Conservation (phyloP, 78 protist species). For the Dictyostelium intermedium region DNA sequence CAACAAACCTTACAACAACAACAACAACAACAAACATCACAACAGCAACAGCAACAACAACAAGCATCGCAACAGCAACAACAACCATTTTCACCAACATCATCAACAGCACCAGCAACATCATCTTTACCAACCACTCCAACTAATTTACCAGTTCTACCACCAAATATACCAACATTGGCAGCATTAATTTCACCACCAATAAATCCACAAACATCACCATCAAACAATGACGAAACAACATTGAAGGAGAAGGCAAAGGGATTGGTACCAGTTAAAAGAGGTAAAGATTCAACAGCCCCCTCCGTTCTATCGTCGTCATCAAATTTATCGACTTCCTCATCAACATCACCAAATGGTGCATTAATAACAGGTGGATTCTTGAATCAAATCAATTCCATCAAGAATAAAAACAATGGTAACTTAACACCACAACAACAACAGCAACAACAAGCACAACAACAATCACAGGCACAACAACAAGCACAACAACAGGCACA, state of each 20-base stretch:
- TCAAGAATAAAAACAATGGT: background rate
- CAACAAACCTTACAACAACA: no score
- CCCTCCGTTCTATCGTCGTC: background rate
- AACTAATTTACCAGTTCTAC: background rate
- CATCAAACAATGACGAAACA: background rate
- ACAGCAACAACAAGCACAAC: background rate
- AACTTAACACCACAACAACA: background rate
- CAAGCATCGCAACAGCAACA: background rate
- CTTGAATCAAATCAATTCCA: background rate
- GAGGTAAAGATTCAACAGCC: background rate
- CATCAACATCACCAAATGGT: background rate
- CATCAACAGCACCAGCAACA: background rate
- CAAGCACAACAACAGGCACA: background rate
- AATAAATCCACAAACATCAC: background rate
- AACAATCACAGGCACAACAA: background rate
- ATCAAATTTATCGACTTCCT: background rate
- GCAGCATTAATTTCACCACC: slow-evolving; percentile 48
- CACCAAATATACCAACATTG: slow-evolving; percentile 14
- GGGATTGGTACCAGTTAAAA: background rate
- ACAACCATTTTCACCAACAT: background rate
- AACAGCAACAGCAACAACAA: background rate
- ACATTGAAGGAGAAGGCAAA: background rate
- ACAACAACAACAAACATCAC: background rate
- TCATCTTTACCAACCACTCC: slow-evolving; percentile 7
- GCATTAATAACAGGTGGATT: background rate